Percentiles rank a stretch among this genome's conserved stretches.
Evolutionary conservation across 169 alveolate species (phyloP).

Genomic region (Ichthyophthirius multifiliis): DNA sequence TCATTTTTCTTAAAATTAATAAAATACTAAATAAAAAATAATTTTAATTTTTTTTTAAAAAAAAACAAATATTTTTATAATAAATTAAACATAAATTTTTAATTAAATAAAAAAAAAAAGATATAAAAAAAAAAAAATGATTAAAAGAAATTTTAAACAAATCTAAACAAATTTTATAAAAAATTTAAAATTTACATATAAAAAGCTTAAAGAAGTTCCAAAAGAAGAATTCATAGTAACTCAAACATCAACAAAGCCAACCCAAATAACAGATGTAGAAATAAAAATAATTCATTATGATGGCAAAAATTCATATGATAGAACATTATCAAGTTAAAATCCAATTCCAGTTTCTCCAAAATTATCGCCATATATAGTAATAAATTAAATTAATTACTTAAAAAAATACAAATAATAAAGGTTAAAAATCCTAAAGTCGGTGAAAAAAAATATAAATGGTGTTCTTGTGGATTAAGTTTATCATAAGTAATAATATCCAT

Average conservation of each 20-base stretch:
- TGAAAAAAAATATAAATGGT: constrained; percentile 53
- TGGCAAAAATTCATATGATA: background rate
- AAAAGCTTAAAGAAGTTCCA: background rate
- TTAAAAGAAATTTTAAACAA: too few species aligned
- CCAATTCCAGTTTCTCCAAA: constrained; percentile 39
- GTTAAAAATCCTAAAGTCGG: constrained; percentile 50
- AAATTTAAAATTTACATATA: too few species aligned
- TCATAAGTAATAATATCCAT: constrained; percentile 23
- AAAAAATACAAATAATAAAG: background rate
- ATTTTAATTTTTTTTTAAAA: too few species aligned
- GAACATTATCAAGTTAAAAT: constrained; percentile 1
- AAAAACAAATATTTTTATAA: too few species aligned
- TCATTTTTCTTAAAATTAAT: too few species aligned
- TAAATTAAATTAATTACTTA: background rate
- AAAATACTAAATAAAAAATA: too few species aligned
- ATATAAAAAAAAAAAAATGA: too few species aligned
- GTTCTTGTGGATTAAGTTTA: constrained; percentile 52
- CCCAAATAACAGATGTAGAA: background rate
- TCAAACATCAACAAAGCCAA: background rate
- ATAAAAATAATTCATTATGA: background rate
- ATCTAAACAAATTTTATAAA: too few species aligned
- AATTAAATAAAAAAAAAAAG: too few species aligned
- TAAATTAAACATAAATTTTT: too few species aligned
- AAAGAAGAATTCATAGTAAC: background rate
- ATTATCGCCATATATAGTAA: constrained; percentile 31